Evolutionary conservation across 2,329 filamentous ascomycete genomes (phyloP).

Genomic region (Calonectria hongkongensis): DNA sequence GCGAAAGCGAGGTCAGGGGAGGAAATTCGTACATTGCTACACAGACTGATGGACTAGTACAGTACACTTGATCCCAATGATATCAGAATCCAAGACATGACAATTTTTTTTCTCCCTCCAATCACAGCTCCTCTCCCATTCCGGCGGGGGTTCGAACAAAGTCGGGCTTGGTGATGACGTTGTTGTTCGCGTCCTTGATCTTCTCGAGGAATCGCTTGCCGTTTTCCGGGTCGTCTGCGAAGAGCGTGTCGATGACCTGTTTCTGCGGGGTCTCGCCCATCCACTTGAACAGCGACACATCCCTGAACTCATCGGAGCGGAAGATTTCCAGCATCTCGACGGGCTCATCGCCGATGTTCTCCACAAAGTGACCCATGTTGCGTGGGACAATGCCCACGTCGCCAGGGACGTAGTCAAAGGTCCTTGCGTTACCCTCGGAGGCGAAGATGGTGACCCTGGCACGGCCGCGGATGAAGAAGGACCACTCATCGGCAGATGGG

Average conservation of each 20-base stretch:
- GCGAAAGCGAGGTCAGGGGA: neutral
- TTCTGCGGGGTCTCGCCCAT: slow-evolving; percentile 82
- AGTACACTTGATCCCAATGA: slow-evolving; percentile 1
- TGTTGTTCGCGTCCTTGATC: slow-evolving; percentile 77
- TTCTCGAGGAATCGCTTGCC: slow-evolving; percentile 78
- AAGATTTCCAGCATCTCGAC: slow-evolving; percentile 87
- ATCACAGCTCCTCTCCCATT: slow-evolving; percentile 21
- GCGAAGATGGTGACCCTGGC: slow-evolving; percentile 85
- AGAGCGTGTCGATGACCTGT: slow-evolving; percentile 80
- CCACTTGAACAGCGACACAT: slow-evolving; percentile 86
- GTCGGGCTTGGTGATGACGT: slow-evolving; percentile 67
- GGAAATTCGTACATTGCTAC: slow-evolving; percentile 16
- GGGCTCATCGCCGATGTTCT: slow-evolving; percentile 86
- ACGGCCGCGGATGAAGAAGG: slow-evolving; percentile 83
- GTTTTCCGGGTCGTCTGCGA: slow-evolving; percentile 75
- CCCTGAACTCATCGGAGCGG: slow-evolving; percentile 81
- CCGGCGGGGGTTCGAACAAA: slow-evolving; percentile 36
- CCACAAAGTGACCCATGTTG: slow-evolving; percentile 88
- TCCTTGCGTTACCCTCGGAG: slow-evolving; percentile 80
- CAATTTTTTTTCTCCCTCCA: neutral
- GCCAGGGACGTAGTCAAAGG: slow-evolving; percentile 84
- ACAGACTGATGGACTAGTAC: slow-evolving; percentile 5
- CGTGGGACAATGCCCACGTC: slow-evolving; percentile 86
- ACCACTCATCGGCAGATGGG: slow-evolving; percentile 87
- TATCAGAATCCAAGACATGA: neutral